Evolutionary conservation across 2,329 filamentous ascomycete genomes (phyloP).

Genomic region (Xylaria sp.): DNA sequence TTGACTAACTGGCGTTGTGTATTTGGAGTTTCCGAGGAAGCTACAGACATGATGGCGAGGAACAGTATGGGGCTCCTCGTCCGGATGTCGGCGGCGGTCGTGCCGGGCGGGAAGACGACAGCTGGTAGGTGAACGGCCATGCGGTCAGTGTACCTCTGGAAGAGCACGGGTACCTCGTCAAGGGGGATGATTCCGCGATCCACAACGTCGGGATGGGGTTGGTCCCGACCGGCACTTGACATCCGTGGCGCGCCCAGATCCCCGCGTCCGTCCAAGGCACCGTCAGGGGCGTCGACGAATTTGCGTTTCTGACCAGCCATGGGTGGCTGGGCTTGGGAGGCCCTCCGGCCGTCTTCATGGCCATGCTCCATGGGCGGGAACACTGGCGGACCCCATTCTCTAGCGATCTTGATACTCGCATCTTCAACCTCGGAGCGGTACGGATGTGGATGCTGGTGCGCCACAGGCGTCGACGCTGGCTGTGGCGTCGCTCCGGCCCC

Average conservation of each 20-base stretch:
- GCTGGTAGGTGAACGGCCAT: slow-evolving; percentile 72
- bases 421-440: slow-evolving; percentile 3
- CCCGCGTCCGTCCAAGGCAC: slow-evolving; percentile 41
- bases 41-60: slow-evolving; percentile 75
- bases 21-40: slow-evolving; percentile 66
- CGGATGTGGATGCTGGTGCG: slow-evolving; percentile 2
- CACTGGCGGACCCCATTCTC: slow-evolving; percentile 44
- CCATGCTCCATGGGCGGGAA: slow-evolving; percentile 35
- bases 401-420: slow-evolving; percentile 20
- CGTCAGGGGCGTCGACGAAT: slow-evolving; percentile 46
- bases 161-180: slow-evolving; percentile 65
- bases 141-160: slow-evolving; percentile 67
- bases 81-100: slow-evolving; percentile 66
- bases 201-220: slow-evolving; percentile 62
- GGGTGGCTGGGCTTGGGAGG: slow-evolving; percentile 27
- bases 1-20: slow-evolving; percentile 72
- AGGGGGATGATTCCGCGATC: slow-evolving; percentile 69
- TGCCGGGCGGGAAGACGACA: slow-evolving; percentile 67
- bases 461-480: background rate
- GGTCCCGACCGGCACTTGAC: slow-evolving; percentile 36
- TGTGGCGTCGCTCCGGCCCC: slow-evolving; percentile 10
- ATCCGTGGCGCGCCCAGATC: slow-evolving; percentile 39
- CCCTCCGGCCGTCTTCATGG: slow-evolving; percentile 29
- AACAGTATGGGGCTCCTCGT: slow-evolving; percentile 73
- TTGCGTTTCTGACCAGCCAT: slow-evolving; percentile 57